Evolutionary conservation across 2,329 filamentous ascomycete genomes (phyloP), one percentile per base, ranked within the genome.

Genomic region (Penicillium thymicola): DNA sequence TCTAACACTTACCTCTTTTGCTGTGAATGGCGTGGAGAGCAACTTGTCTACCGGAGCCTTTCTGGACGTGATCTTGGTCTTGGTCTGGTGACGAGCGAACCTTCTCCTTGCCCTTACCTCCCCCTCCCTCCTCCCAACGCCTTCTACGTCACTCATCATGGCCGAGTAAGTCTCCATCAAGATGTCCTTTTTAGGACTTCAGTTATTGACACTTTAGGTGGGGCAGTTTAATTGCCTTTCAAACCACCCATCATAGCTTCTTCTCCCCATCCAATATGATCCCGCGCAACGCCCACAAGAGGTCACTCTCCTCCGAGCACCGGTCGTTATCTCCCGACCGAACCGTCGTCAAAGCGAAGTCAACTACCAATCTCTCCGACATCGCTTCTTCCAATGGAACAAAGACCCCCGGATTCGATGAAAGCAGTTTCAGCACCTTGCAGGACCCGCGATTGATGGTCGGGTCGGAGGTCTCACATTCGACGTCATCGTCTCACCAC

Each of bases 391-490:
- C 61, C 63, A 25, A 65, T 64, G 27, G 64, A 63, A 37, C 67
- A 64, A 8, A 27, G 4, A 37, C 63, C 7, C 45, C 51, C 65
- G 67, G 66, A 13, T 68, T 72, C 32, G 62, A 72, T 36, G 75
- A 71, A 67, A 66, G 70, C 67, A 70, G 74, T 63, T 76, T 82
- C 69, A 72, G 75, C 60, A 77, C 79, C 60, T 69, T 82, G 68
- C 70, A 73, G 59, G 76, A 79, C 54, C 77, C 77, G 13, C 69
- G 77, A 53, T 70, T 74, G 42, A 64, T 69, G 14, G 70, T 68
- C 59, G 67, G 61, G 21, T 62, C 69, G 27, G 74, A 77, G 59
- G 63, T 73, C 32, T 73, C 73, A 46, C 63, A 71, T 51, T 67
- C 71, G 7, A 62, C 65, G 16, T 72, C 74, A 27, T 67, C 69